Evolutionary conservation across 129 eudicot species (phyloP), one percentile per base, ranked within the genome.

Genomic region (Silybum marianum): DNA sequence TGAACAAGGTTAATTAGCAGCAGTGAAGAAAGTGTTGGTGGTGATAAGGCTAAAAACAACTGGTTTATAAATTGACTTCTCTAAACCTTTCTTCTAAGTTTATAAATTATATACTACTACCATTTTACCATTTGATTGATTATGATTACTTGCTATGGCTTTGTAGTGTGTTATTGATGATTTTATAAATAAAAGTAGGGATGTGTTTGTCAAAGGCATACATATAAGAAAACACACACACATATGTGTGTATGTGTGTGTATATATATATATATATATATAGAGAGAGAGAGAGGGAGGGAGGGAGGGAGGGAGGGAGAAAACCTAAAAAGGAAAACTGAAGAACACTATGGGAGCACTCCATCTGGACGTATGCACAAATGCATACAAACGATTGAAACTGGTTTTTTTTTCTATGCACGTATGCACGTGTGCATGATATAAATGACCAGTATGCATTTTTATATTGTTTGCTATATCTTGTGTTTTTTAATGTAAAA

Each of bases 1-100:
- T n/a, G 88, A 22, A 70, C 90, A 1, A 87, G 95, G 70, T 34
- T 94, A 68, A 86, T 94, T 23, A 87, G 94, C 68, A 87, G n/a
- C n/a, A n/a, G 94, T 78, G 98, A 94, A 79, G 95, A 87, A 23
- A 88, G 89, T 18, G 66, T 81, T 4, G 75, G 82, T 72, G 78
- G 83, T 65, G 92, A 89, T 7, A 91, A 89, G 78, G 78, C 28
- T 79, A 90, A 83, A 63, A 91, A 84, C 88, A 93, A 90, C 65
- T 94, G 87, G 60, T 92, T 23, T n/a, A n/a, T n/a, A n/a, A 85
- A 75, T 77, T 92, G 69, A 89, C 39, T 28, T 46, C 69, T 19
- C 69, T 65, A 65, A 19, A 71, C 58, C 44, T 36, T 58, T 51
- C 7, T 44, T 25, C 1, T 23, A 14, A 73, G 32, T 30, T 48